Base-by-base conservation (phyloP, 139 green algal species). In the Volvox africanus region DNA sequence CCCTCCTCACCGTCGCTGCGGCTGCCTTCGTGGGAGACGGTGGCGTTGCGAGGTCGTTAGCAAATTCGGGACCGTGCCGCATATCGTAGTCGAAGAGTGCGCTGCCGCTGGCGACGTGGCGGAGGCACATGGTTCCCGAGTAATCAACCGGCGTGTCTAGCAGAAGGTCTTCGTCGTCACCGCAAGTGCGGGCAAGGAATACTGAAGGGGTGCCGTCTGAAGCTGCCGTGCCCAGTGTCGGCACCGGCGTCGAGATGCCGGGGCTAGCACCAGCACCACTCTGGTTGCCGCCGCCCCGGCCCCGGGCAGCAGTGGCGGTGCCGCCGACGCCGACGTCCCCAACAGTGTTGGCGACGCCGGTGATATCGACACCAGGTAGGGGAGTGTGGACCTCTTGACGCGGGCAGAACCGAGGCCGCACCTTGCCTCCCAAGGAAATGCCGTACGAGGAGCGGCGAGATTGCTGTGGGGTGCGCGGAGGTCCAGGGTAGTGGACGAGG, bases 31-130 rank as follows among this genome's bases (percentile, higher is more conserved):
- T 24, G 26, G 67, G 83, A 16, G 67, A 50, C 67, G 68, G 65
- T 36, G 44, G 37, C 37, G 85, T 71, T 37, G 85, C 3, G 67
- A 44, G 82, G 20, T 61, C 61, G 35, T 44, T 22, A 67, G 78
- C 20, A 21, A 35, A 1, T 33, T n/a, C 30, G 75, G 18, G 1
- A 30, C n/a, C 32, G 75, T 55, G 32, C 33, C 75, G 13, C 65
- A 16, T 24, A 24, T 71, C 85, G 17, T 89, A 89, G 28, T 22
- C 62, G 37, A 89, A 30, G 6, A 89, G 69, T 0, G 85, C 85
- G 69, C 69, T 73, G n/a, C 85, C 85, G 85, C 85, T 89, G 28
- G 85, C 85, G 26, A 89, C 85, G 85, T 89, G 85, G 5, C 69
- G 37, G 37, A 89, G 50, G 69, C 85, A 32, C 36, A 76, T 67